phyloP scores from a whole-genome alignment of 768 basidiomycete genomes.

The Psilocybe sp. region DNA sequence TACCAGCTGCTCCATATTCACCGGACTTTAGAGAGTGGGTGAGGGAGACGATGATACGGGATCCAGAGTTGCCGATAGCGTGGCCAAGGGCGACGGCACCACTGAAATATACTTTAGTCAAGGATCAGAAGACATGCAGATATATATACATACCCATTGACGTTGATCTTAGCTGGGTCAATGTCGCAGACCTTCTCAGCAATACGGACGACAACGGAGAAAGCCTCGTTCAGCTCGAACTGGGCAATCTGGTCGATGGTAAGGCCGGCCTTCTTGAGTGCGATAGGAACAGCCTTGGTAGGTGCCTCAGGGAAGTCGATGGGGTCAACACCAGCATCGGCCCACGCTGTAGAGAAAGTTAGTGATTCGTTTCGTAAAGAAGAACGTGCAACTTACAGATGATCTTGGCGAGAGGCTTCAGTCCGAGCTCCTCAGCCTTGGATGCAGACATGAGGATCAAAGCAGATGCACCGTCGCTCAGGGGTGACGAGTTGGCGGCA shows the following conservation, averaged over 20 bases:
- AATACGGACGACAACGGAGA: constrained; percentile 90
- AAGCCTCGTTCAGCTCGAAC: constrained; percentile 98
- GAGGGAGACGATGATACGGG: constrained; percentile 91
- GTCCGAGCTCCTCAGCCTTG: constrained; percentile 86
- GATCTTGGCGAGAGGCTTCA: constrained; percentile 92
- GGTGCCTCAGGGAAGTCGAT: constrained; percentile 97
- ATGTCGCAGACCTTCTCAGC: constrained; percentile 86
- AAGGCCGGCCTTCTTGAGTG: constrained; percentile 84
- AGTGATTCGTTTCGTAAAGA: constrained; percentile 7
- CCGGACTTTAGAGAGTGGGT: constrained; percentile 89
- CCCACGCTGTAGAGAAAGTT: constrained; percentile 63
- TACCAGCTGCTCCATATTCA: constrained; percentile 92
- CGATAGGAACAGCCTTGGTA: constrained; percentile 84
- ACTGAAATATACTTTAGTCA: constrained; percentile 39
- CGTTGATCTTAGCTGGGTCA: constrained; percentile 86
- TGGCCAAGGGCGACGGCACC: constrained; percentile 96
- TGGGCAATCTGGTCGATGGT: constrained; percentile 80
- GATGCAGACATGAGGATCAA: constrained; percentile 92
- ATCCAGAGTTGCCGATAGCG: constrained; percentile 94
- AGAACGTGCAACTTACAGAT: constrained; percentile 64
- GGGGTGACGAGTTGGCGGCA: constrained; percentile 90
- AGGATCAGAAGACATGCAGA: constrained; percentile 4
- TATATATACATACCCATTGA: constrained; percentile 63
- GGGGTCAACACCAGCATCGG: constrained; percentile 95
- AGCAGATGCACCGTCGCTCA: constrained; percentile 97